These are phyloP conservation scores for Ophiosphaerella herpotricha DNA, from an alignment of 2,329 filamentous ascomycete genomes.

Conservation along the genomic window DNA sequence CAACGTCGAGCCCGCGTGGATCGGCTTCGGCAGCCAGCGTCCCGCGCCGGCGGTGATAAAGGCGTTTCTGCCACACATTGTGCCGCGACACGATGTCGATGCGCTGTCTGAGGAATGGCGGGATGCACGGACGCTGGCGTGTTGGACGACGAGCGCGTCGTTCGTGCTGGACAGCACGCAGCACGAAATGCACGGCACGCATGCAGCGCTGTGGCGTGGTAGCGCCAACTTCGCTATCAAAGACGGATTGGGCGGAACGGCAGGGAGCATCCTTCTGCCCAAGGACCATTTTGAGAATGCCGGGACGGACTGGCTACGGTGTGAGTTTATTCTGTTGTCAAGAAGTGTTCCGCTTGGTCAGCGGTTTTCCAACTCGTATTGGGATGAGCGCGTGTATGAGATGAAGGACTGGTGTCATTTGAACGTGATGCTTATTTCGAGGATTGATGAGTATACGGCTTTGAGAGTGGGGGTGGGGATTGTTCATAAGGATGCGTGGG, in stretches of 20 bases:
- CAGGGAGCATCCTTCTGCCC: slow-evolving; percentile 1
- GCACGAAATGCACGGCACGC: background rate
- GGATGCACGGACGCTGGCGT: background rate
- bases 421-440: slow-evolving; percentile 10
- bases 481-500: slow-evolving; percentile 12
- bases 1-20: background rate
- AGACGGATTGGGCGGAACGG: background rate
- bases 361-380: background rate
- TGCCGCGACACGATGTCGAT: background rate
- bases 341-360: background rate
- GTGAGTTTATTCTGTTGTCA: slow-evolving; percentile 4
- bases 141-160: background rate
- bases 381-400: slow-evolving; percentile 6
- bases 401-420: slow-evolving; percentile 4
- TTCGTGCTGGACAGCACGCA: background rate
- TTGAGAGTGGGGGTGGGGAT: slow-evolving; percentile 5
- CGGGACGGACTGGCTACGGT: background rate
- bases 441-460: background rate
- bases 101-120: slow-evolving; percentile 1
- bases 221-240: slow-evolving; percentile 5
- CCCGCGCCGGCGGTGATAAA: background rate
- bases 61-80: background rate
- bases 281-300: slow-evolving; percentile 1
- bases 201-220: background rate
- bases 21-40: background rate